Percentiles rank a stretch among this genome's conserved stretches.
These are phyloP conservation scores for Dysphania ambrosioides DNA, from an alignment of 148 eudicot genomes.

Conservation along the genomic window DNA sequence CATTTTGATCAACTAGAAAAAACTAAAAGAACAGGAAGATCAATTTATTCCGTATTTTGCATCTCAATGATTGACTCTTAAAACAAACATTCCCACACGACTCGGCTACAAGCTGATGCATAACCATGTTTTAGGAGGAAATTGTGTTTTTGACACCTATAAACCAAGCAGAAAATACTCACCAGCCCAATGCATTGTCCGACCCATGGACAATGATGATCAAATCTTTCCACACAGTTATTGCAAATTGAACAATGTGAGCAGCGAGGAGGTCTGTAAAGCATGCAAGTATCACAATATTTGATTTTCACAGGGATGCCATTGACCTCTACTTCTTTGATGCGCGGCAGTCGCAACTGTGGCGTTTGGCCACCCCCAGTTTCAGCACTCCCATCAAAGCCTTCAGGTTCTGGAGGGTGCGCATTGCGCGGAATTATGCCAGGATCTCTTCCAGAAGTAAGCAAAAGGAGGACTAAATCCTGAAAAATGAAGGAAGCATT, in stretches of 20 bases:
- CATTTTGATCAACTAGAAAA: background rate
- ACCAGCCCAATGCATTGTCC: conserved; percentile 99
- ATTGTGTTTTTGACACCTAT: background rate
- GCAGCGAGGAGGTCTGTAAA: conserved; percentile 97
- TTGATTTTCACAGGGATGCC: conserved; percentile 89
- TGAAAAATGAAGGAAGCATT: conserved; percentile 29
- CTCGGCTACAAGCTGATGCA: background rate
- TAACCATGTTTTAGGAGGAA: background rate
- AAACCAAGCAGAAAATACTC: conserved; percentile 26
- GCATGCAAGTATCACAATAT: conserved; percentile 99
- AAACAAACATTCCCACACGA: background rate
- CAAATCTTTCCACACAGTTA: conserved; percentile 96
- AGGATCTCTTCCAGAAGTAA: conserved; percentile 97
- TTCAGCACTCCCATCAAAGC: conserved; percentile 68
- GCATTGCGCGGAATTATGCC: conserved; percentile 96
- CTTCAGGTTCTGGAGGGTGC: conserved; percentile 95
- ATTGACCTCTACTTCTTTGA: conserved; percentile 93
- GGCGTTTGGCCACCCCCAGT: conserved; percentile 85
- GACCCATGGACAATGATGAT: conserved; percentile 99
- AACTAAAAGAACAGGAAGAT: background rate
- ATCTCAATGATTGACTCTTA: background rate
- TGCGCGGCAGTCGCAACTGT: conserved; percentile 82
- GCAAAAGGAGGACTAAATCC: conserved; percentile 76
- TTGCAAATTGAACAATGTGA: conserved; percentile 99
- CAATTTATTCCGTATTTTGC: background rate